A percentile compares a stretch with the other conserved stretches of the same genome.
These are phyloP conservation scores for Dictyostelium citrinum DNA, from an alignment of 78 protist species.

Conservation along the genomic window DNA sequence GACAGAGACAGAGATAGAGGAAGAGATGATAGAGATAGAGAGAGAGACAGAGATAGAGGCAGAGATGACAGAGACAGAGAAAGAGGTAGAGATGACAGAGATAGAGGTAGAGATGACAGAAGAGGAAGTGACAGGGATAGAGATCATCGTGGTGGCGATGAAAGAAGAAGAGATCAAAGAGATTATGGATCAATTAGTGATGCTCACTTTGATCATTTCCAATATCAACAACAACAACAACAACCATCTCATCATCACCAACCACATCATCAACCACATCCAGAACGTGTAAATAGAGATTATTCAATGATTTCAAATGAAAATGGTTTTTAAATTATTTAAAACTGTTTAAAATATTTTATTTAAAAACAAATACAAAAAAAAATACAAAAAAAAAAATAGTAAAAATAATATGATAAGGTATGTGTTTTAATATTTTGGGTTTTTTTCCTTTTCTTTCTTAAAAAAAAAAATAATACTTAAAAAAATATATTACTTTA, in stretches of 20 bases:
- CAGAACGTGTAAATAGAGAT: slow-evolving; percentile 17
- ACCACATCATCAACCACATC: background rate
- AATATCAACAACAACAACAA: slow-evolving; percentile 4
- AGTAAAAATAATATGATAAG: background rate
- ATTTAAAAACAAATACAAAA: background rate
- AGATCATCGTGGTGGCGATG: background rate
- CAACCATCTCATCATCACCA: background rate
- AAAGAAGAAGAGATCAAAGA: background rate
- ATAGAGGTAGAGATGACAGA: slow-evolving; percentile 19
- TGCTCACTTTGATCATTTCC: background rate
- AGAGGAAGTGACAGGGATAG: slow-evolving; percentile 23
- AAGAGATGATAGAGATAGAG: background rate
- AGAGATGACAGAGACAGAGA: background rate
- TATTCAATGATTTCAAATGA: slow-evolving; percentile 15
- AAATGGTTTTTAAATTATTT: background rate
- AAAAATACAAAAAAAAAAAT: background rate
- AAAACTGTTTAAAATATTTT: background rate
- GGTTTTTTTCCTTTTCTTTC: background rate
- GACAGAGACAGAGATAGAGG: slow-evolving; percentile 6
- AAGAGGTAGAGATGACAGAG: slow-evolving; percentile 27
- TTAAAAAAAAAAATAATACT: background rate
- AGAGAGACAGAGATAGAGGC: background rate
- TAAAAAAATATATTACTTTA: too few species aligned
- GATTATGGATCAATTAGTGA: background rate
- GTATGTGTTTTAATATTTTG: background rate